Evolutionary conservation across 1,139 yeast genomes (phyloP), one percentile per base, ranked within the genome.

Genomic region (Schwanniomyces etchellsii): DNA sequence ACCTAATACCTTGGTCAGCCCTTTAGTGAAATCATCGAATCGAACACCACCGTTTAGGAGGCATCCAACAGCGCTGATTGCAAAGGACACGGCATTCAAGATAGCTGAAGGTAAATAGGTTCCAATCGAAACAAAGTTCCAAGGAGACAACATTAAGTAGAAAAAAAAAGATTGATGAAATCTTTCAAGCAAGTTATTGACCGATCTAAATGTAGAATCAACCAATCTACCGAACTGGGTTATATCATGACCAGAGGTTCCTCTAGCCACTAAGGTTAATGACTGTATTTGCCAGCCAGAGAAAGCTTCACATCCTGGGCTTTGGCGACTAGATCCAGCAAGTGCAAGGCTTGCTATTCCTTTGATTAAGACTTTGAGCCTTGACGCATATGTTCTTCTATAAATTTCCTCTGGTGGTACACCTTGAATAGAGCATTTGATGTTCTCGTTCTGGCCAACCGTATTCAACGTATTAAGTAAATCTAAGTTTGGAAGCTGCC

Each of bases 221-320:
- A 88, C 74, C 4, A 89, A 70, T 51, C 98, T 72, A 4, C 98
- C 98, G 53, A 85, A 81, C 20, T 93, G 88, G 1, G 97, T 91
- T 30, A 91, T 78, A 57, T 91, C 97, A 3, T 72, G 70, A 2
- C 83, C 84, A 4, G 50, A 48, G 1, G 61, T 62, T 1, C 81
- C 82, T 18, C 57, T 57, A 0, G 95, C 96, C 34, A 72, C 72
- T 24, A 93, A 54, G 1, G 97, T 85, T 21, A 91, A 58, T 0
- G 97, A 82, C 55, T 91, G 97, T 35, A 93, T 84, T 52, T 93
- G 83, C 95, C 96, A 91, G 2, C 97, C 97, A 30, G 94, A 81
- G 52, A 91, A 91, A 9, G 89, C 86, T 50, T 89, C 96, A 43
- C 88, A 79, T 3, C 96, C 95, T 30, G 76, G 68, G 1, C 70